Base-by-base conservation (phyloP, 768 basidiomycete species). In the Crucibulum laeve region DNA sequence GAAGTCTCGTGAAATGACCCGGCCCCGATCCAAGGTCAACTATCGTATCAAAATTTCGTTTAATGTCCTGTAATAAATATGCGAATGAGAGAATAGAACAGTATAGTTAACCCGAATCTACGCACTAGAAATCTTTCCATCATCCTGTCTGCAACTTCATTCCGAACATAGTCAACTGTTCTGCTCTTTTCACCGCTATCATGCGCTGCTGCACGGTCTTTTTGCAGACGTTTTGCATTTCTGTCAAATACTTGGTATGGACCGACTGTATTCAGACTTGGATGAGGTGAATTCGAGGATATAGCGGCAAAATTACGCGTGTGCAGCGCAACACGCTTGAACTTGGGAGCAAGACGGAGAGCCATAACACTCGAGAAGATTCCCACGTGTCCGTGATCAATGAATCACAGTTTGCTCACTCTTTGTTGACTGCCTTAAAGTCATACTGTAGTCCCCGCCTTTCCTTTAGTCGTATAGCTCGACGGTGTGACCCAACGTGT, bases 181-280 rank as follows among this genome's bases (percentile, higher is more conserved):
- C 80, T 73, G 53, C 88, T 92, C 23, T 71, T 68, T 18, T 64
- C 61, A 15, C 85, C 83, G 36, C 66, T 71, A 43, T 82, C 70
- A 45, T 72, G 65, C 40, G 61, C 51, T 3, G 80, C 87, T 0
- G 91, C 84, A 10, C 80, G 68, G 58, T 97, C 84, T 53, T 77
- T 82, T 64, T 98, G 94, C 5, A 79, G 55, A 30, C 65, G 72
- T 63, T 98, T 98, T 5, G 70, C 80, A 35, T 71, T 63, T 25
- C 93, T 80, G 62, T 98, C 93, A 55, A 98, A 98, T 5, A 97
- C 82, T 58, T 84, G 73, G 58, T 86, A 95, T 0, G 88, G 82
- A 0, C 77, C 76, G 17, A 78, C 69, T 15, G 71, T 70, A 39
- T 68, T 64, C 0, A 75, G 52, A 23, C 63, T 70, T n/a, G 71